Base-by-base conservation (phyloP, 2,329 filamentous ascomycete genomes). In the Tolypocladium album region DNA sequence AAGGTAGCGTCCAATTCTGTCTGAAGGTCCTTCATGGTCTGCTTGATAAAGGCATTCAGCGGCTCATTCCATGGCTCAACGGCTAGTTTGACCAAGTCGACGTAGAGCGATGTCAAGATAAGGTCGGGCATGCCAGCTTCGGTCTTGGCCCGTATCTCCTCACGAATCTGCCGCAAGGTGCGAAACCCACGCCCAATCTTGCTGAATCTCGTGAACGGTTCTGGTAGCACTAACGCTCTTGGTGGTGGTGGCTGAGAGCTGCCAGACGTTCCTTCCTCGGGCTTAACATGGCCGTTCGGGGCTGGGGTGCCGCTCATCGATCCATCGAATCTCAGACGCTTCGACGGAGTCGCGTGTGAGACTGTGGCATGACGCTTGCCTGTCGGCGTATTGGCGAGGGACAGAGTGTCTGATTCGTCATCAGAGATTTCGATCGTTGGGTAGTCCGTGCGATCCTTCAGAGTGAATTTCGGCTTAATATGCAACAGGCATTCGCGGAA, bases 31-130 rank as follows among this genome's bases (percentile, higher is more conserved):
- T 68, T 64, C 59, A 83, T 78, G 0, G 82, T 80, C 6, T 75
- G 70, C 4, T 72, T 64, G 7, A 84, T 69, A 55, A 84, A 83
- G 0, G 67, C 74, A 0, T 77, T 68, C 55, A 86, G 75, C 0
- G 85, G 84, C 0, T 67, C 66, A 1, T 77, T 67, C 88, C 88
- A 90, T 1, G 82, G 79, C 9, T 70, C 67, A 1, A 89, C 80
- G 0, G 82, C 80, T n/a, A 81, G 72, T 20, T 78, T 74, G 55
- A 82, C 84, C 20, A 89, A 75, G 0, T 76, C 76, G 36, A 85
- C 80, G 27, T 86, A 84, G 0, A 88, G 84, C 43, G 83, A 81
- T 0, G 82, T 79, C 0, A 85, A 81, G 0, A 84, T 80, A 0
- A 85, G 76, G 8, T 81, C 79, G 0, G 84, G 84, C 64, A 86